Conservation (phyloP, 1,139 yeast species). For the Pichia terricola region DNA sequence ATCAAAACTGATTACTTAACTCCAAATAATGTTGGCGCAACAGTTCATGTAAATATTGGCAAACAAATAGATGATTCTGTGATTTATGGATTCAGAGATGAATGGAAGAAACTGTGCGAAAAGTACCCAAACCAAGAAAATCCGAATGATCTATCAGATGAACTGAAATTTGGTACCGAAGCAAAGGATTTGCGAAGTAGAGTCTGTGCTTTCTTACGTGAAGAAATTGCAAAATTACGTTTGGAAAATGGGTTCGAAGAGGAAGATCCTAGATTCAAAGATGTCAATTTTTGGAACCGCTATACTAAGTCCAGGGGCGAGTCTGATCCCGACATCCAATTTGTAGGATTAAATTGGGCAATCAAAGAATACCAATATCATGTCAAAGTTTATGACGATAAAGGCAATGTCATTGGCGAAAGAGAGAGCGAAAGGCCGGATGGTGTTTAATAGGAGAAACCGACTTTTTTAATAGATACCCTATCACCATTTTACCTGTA, state of each 20-base stretch:
- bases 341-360: constrained; percentile 77
- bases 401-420: constrained; percentile 22
- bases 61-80: constrained; percentile 52
- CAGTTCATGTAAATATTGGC: constrained; percentile 64
- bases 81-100: constrained; percentile 50
- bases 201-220: constrained; percentile 61
- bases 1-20: constrained; percentile 31
- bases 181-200: constrained; percentile 58
- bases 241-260: constrained; percentile 40
- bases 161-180: constrained; percentile 50
- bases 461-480: no score
- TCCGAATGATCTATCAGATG: constrained; percentile 52
- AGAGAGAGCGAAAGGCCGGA: constrained; percentile 13
- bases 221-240: constrained; percentile 53
- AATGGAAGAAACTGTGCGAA: constrained; percentile 58
- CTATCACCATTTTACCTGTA: no score
- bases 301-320: constrained; percentile 57
- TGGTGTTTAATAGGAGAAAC: constrained; percentile 2
- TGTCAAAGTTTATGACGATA: constrained; percentile 29
- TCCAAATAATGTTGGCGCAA: constrained; percentile 60
- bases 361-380: constrained; percentile 55
- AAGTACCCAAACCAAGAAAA: constrained; percentile 36
- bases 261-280: constrained; percentile 56
- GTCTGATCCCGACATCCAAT: constrained; percentile 57
- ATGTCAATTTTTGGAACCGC: constrained; percentile 63